Base-by-base conservation (phyloP, 2,329 filamentous ascomycete genomes). In the Epichloe coenophiala region DNA sequence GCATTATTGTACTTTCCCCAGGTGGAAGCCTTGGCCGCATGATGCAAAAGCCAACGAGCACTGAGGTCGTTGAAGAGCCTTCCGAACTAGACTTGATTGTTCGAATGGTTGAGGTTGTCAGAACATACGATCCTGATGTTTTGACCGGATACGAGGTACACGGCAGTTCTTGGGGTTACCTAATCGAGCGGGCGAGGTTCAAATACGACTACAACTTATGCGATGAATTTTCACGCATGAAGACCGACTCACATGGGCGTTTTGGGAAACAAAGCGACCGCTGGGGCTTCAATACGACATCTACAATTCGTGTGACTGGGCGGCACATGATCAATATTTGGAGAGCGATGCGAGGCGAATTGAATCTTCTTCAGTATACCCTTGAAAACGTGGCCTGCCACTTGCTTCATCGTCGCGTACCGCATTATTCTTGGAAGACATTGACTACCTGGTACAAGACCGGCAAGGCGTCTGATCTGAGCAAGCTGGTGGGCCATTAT, bases 311-410 rank as follows among this genome's bases (percentile, higher is more conserved):
- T 51, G 80, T 98, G n/a, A 96, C 90, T 0, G 93, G 93, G 5
- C 78, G 93, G 54, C 91, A 97, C 63, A 88, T 95, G 75, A 90
- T 98, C 70, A 97, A 97, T 58, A 86, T 97, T 44, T 97, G 93
- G 89, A 80, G 91, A 59, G 89, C 90, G 0, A 96, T 98, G 90
- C 80, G 88, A 52, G 80, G 84, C n/a, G 91, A 96, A 66, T 69
- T 98, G 31, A 94, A 90, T 58, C 71, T 98, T 31, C 75, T 95
- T 11, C 90, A 96, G 62, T 97, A 98, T 62, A 95, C 87, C 0
- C 86, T 97, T 80, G 93, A 97, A 65, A 96, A 95, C 60, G 88
- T 97, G 4, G 87, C 81, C 0, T 97, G 94, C 71, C 89, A 97
- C 67, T 67, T 97, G 1, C 75, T 98, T 2, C 89, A 95, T 58